These are phyloP conservation scores for Tilletia horrida DNA, from an alignment of 1,284 basidiomycete species.

Conservation along the genomic window DNA sequence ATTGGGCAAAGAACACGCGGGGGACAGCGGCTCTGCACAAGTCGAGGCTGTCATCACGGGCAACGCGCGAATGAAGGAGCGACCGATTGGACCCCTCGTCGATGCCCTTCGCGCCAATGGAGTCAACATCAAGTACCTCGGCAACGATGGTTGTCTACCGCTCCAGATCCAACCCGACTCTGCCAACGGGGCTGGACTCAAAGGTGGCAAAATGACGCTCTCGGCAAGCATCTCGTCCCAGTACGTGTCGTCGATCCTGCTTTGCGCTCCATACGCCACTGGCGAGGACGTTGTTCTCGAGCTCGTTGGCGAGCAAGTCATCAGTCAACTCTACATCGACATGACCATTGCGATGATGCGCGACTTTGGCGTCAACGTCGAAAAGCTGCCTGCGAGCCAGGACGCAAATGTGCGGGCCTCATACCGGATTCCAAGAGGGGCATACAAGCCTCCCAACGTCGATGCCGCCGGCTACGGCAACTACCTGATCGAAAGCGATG, in stretches of 20 bases:
- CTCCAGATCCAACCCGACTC: constrained; percentile 66
- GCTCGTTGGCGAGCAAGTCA: constrained; percentile 86
- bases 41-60: constrained; percentile 72
- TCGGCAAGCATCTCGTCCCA: constrained; percentile 93
- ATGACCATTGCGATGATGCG: constrained; percentile 99
- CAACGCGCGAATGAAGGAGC: constrained; percentile 97
- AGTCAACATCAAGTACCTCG: constrained; percentile 72
- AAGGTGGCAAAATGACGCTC: constrained; percentile 78
- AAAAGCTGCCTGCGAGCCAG: constrained; percentile 67
- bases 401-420: constrained; percentile 63
- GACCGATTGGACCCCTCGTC: constrained; percentile 89
- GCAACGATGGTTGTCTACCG: constrained; percentile 79
- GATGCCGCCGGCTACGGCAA: constrained; percentile 44
- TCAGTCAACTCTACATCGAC: constrained; percentile 98
- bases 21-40: constrained; percentile 20
- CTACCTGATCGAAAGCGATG: constrained; percentile 93
- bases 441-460: constrained; percentile 69
- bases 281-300: constrained; percentile 75
- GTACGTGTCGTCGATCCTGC: constrained; percentile 94
- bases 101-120: constrained; percentile 83
- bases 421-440: constrained; percentile 80
- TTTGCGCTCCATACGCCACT: constrained; percentile 87
- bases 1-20: constrained; percentile 28
- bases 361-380: constrained; percentile 81
- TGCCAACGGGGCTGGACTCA: constrained; percentile 65